Evolutionary conservation across 495 filamentous ascomycete species (phyloP).

Genomic region (Neurospora sp.): DNA sequence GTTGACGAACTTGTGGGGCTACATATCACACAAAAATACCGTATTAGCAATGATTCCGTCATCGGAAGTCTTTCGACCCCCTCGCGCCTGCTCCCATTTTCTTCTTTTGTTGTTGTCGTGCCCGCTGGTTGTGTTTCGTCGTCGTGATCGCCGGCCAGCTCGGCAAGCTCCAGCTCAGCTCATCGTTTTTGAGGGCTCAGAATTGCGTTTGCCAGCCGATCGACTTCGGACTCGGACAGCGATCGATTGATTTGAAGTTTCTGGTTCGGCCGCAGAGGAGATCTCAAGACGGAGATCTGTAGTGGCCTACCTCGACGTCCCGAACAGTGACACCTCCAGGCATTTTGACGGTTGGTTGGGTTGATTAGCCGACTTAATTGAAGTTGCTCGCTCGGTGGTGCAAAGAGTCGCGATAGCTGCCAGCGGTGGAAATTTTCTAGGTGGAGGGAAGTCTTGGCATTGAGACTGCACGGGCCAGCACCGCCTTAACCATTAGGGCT

Average conservation of each 20-base stretch:
- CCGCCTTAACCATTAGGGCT: conserved; percentile 10
- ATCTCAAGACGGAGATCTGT: conserved; percentile 16
- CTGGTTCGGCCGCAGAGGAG: conserved; percentile 18
- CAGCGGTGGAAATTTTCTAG: conserved; percentile 13
- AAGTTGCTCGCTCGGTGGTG: conserved; percentile 17
- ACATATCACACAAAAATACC: conserved; percentile 32
- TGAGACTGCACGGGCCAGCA: neutral
- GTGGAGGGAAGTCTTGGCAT: conserved; percentile 16
- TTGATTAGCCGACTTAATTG: conserved; percentile 9
- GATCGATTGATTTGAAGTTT: conserved; percentile 16
- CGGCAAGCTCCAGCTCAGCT: conserved; percentile 2
- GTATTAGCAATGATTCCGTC: conserved; percentile 50
- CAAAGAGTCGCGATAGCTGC: conserved; percentile 8
- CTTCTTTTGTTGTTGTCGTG: conserved; percentile 18
- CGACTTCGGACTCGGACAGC: conserved; percentile 15
- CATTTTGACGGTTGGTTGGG: conserved; percentile 57
- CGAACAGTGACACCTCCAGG: conserved; percentile 73
- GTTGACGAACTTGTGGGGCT: conserved; percentile 88
- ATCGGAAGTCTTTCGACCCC: conserved; percentile 49
- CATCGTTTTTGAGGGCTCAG: conserved; percentile 3
- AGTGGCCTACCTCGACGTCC: conserved; percentile 75
- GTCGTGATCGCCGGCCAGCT: conserved; percentile 18
- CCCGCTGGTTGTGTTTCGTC: conserved; percentile 3
- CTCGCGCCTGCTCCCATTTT: conserved; percentile 44
- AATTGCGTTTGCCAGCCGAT: conserved; percentile 6